Base-by-base conservation (phyloP, 495 filamentous ascomycete species). In the Penicillium daleae region DNA sequence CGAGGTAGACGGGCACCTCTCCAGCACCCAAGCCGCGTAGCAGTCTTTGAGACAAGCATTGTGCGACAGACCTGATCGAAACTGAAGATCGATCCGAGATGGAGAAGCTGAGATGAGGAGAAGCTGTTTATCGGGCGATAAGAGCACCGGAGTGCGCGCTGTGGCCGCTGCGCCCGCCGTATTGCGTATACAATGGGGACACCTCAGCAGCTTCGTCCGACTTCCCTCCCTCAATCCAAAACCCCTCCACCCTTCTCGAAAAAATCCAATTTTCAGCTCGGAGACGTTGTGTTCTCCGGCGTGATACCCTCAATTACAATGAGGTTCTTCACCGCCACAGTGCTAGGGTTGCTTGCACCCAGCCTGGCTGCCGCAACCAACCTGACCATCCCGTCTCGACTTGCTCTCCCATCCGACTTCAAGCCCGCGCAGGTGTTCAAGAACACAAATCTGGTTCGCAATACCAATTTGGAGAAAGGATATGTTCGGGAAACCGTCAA, bases 401-500 rank as follows among this genome's bases (percentile, higher is more conserved):
- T 83, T 61, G 79, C 83, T 63, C 85, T 93, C 19, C 85, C 89
- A 29, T 73, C 81, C 68, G 86, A 83, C 52, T 97, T 97, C 82
- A 92, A 86, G 76, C 93, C 94, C 39, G 87, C 92, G 15, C 90
- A 90, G 71, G 90, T 91, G 48, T 99, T 96, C 78, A 91, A 92
- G 75, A 96, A 98, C 76, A 82, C 84, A 66, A 98, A 98, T 75
- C 74, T 97, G 26, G 87, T 98, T 57, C 91, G 96, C 61, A 89
- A 90, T 58, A 88, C 93, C 67, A 97, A 96, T 69, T 76, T 97
- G 57, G 94, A 97, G 71, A 97, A 97, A 79, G 88, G 86, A 61
- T 98, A 94, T 69, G 86, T 86, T 22, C 89, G 91, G 67, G 93
- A 98, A 73, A 90, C 86, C 13, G 86, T 97, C 83, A 97, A 98